Evolutionary conservation across 805 yeast genomes (phyloP), one percentile per base, ranked within the genome.

Genomic region (Pachysolen tannophilus): DNA sequence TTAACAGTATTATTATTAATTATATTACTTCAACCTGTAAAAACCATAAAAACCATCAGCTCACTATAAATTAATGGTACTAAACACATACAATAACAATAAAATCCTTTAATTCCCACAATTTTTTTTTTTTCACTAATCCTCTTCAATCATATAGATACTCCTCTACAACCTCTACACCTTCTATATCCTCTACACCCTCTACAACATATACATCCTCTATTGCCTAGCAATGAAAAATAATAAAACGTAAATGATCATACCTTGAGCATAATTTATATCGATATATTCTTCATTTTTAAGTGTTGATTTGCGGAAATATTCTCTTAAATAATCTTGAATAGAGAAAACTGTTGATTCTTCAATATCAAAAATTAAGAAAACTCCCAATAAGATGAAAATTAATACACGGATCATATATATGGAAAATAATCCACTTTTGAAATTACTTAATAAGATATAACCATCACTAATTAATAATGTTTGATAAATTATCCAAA

Each of bases 401-500:
- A 52, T 44, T 10, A 47, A 31, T 9, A 39, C n/a, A 37, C 48
- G 46, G 30, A 50, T 44, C 14, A 45, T 19, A 18, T 33, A 30
- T 7, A 33, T 32, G 7, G 44, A 18, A 31, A 40, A 43, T 17
- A 33, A 24, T 3, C 35, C 26, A 13, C 41, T 41, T 21, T 39
- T 47, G 35, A 34, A 34, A 26, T 45, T 42, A 20, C 42, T 38
- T 26, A 51, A 38, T 23, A 53, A 41, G 21, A 46, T 28, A 19
- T 35, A 41, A 10, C 64, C 64, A 11, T 49, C 45, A 11, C 54
- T 42, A 19, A 58, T 37, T 28, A 58, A 28, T 43, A 58, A 38
- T 9, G 55, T 33, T 35, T 55, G 53, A 40, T 59, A 57, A 14
- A 55, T 35, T 8, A 54, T 28, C 63, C 63, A 59, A 10, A 46